Evolutionary conservation across 2,329 filamentous ascomycete genomes (phyloP).

Genomic region (Colletotrichum agaves): DNA sequence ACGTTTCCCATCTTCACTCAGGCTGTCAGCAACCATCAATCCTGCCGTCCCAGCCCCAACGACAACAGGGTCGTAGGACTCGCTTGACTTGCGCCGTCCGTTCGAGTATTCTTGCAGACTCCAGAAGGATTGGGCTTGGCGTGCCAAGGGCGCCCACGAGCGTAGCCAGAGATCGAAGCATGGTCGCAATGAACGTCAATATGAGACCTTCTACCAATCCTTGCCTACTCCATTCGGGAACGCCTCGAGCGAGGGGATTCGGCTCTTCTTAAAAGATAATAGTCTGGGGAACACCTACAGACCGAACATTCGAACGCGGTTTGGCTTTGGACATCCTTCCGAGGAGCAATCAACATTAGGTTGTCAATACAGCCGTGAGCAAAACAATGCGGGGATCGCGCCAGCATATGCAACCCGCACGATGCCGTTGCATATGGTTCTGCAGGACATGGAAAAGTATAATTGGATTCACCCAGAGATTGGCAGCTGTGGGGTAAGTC

Average conservation of each 20-base stretch:
- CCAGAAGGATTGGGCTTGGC: conserved; percentile 3
- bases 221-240: accelerated
- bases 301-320: neutral
- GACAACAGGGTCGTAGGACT: conserved; percentile 46
- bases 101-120: conserved; percentile 1
- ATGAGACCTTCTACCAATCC: accelerated
- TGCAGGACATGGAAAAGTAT: neutral
- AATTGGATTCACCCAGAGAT: neutral
- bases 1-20: conserved; percentile 46
- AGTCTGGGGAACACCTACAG: neutral
- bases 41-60: conserved; percentile 57
- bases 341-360: neutral
- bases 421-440: neutral
- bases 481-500: neutral
- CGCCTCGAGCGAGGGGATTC: accelerated
- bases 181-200: accelerated
- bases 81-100: conserved; percentile 13
- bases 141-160: neutral
- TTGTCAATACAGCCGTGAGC: conserved; percentile 12
- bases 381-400: neutral
- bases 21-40: conserved; percentile 50
- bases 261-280: neutral
- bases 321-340: neutral
- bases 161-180: neutral
- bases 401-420: neutral